Percentiles rank a stretch among this genome's conserved stretches.
Evolutionary conservation across 2,329 filamentous ascomycete genomes (phyloP).

Genomic region (Paraphoma chrysanthemicola): DNA sequence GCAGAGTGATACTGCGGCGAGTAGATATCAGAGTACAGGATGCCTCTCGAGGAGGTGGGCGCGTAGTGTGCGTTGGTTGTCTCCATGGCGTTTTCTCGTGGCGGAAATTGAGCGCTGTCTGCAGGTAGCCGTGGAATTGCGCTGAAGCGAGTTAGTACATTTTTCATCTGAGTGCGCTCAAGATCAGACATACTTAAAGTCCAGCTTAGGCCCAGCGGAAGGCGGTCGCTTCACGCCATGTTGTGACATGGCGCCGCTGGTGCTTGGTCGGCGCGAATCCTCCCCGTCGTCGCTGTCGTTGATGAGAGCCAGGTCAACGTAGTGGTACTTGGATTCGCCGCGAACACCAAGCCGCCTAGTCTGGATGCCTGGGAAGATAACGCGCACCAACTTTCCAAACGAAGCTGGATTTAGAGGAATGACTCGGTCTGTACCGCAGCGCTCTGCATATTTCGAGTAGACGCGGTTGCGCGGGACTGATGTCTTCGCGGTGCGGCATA

Average conservation of each 20-base stretch:
- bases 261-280: slow-evolving; percentile 26
- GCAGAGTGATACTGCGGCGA: slow-evolving; percentile 50
- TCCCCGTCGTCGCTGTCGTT: slow-evolving; percentile 50
- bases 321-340: slow-evolving; percentile 98
- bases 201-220: slow-evolving; percentile 40
- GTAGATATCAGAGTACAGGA: slow-evolving; percentile 56
- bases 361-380: slow-evolving; percentile 94
- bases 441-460: slow-evolving; percentile 92
- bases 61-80: slow-evolving; percentile 38
- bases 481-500: slow-evolving; percentile 74
- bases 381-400: slow-evolving; percentile 95
- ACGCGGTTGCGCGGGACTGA: slow-evolving; percentile 93
- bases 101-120: slow-evolving; percentile 57
- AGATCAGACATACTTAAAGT: slow-evolving; percentile 40
- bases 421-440: slow-evolving; percentile 91
- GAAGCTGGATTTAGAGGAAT: slow-evolving; percentile 96
- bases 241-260: slow-evolving; percentile 27
- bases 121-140: slow-evolving; percentile 55
- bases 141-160: slow-evolving; percentile 32
- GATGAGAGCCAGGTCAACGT: slow-evolving; percentile 64
- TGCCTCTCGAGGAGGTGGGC: slow-evolving; percentile 51
- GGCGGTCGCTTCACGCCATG: slow-evolving; percentile 38
- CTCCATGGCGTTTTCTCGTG: slow-evolving; percentile 34
- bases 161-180: neutral
- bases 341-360: slow-evolving; percentile 90